A percentile compares a stretch with the other conserved stretches of the same genome.
Evolutionary conservation across 1,284 basidiomycete genomes (phyloP).

Genomic region (Tremellales sp.): DNA sequence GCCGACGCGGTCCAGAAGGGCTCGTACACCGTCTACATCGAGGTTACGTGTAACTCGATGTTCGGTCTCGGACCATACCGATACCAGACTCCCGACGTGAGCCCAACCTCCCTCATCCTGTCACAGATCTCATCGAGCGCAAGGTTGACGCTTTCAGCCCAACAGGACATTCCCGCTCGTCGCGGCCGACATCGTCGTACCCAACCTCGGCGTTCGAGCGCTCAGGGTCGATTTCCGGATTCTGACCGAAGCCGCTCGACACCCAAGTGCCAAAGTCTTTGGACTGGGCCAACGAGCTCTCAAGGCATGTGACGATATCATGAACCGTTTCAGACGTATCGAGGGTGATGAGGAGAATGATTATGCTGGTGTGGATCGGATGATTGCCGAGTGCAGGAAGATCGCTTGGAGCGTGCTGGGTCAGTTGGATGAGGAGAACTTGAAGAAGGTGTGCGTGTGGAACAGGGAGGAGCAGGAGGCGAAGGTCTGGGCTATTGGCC

Average conservation of each 20-base stretch:
- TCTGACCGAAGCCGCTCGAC: slow-evolving; percentile 66
- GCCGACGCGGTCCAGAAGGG: slow-evolving; percentile 58
- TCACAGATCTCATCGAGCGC: not conserved
- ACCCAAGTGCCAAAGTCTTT: slow-evolving; percentile 47
- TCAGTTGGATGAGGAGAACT: slow-evolving; percentile 58
- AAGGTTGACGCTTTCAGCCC: slow-evolving; percentile 19
- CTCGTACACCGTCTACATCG: slow-evolving; percentile 69
- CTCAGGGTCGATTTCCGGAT: slow-evolving; percentile 77
- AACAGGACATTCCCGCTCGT: slow-evolving; percentile 62
- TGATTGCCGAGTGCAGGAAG: slow-evolving; percentile 54
- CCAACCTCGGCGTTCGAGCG: slow-evolving; percentile 74
- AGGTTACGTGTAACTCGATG: slow-evolving; percentile 69
- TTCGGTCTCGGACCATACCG: slow-evolving; percentile 57
- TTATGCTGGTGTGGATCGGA: not conserved
- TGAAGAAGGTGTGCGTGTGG: slow-evolving; percentile 10
- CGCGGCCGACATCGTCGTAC: slow-evolving; percentile 82
- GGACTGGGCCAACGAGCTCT: slow-evolving; percentile 73
- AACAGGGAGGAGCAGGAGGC: slow-evolving; percentile 13
- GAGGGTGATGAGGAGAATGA: slow-evolving; percentile 52
- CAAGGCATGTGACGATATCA: slow-evolving; percentile 74
- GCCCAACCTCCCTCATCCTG: not conserved
- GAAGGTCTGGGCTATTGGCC: slow-evolving; percentile 28
- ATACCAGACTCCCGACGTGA: slow-evolving; percentile 9
- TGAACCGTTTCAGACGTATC: slow-evolving; percentile 64
- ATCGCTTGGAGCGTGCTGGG: slow-evolving; percentile 78